These are phyloP conservation scores for Neonectria faginata DNA, from an alignment of 2,329 filamentous ascomycete species.

Conservation along the genomic window DNA sequence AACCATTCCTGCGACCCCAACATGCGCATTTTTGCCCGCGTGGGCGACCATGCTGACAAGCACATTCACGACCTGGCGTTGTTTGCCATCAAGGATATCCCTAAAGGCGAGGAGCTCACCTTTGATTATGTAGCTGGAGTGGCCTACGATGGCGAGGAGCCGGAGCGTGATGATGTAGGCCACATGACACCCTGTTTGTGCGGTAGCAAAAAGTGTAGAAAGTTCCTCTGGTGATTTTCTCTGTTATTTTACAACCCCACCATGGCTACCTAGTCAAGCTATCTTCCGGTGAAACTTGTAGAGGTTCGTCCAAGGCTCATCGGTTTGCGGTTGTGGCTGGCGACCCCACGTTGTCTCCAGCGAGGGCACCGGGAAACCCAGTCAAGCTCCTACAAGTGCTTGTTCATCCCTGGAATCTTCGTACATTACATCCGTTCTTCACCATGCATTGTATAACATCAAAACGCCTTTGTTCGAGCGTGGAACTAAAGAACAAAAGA, in stretches of 20 bases:
- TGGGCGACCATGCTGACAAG: constrained; percentile 80
- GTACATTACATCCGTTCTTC: background rate
- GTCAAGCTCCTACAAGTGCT: background rate
- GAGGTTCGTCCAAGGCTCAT: background rate
- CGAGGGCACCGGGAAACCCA: background rate
- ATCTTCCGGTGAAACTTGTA: background rate
- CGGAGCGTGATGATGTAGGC: constrained; percentile 54
- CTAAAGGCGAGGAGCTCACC: constrained; percentile 75
- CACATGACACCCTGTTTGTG: constrained; percentile 73
- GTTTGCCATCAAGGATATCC: constrained; percentile 77
- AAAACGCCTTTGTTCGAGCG: background rate
- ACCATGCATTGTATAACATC: background rate
- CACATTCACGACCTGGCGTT: constrained; percentile 81
- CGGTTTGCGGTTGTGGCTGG: background rate
- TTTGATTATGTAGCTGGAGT: constrained; percentile 83
- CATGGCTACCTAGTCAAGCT: background rate
- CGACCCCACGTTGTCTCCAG: background rate
- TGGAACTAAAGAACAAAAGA: background rate
- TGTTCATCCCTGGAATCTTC: background rate
- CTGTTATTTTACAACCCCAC: background rate
- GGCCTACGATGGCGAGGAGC: constrained; percentile 61
- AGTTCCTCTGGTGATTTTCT: constrained; percentile 71
- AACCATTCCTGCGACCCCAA: constrained; percentile 87
- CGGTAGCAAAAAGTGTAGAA: constrained; percentile 73
- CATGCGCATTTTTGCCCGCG: constrained; percentile 81